Evolutionary conservation across 345 rosid species (phyloP).

Genomic region (Stellera chamaejasme): DNA sequence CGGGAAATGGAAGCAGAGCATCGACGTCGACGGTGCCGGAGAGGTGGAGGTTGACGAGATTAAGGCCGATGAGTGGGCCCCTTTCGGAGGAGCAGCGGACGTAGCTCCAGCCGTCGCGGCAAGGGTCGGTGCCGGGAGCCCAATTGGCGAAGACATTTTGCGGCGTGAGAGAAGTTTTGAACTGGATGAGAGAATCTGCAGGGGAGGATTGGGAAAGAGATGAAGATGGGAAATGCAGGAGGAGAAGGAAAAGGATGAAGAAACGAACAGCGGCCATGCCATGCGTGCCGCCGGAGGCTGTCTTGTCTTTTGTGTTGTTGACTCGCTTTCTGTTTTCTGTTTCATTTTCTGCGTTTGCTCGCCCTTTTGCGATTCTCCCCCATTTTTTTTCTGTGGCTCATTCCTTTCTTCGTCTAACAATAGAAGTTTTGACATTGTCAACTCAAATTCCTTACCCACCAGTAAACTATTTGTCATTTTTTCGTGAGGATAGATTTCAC

Average conservation of each 20-base stretch:
- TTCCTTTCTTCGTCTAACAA: no score
- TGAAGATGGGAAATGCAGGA: background rate
- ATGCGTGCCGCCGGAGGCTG: slow-evolving; percentile 2
- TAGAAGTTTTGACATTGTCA: no score
- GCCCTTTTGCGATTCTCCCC: no score
- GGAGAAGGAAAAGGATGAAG: slow-evolving; percentile 8
- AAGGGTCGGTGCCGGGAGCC: slow-evolving; percentile 44
- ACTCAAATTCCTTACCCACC: no score
- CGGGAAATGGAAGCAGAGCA: slow-evolving; percentile 28
- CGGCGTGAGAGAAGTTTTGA: slow-evolving; percentile 33
- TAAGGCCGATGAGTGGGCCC: slow-evolving; percentile 39
- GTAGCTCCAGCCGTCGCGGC: slow-evolving; percentile 51
- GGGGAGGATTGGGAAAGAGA: slow-evolving; percentile 25
- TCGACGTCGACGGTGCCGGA: slow-evolving; percentile 45
- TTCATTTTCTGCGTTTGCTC: no score
- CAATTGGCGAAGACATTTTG: slow-evolving; percentile 44
- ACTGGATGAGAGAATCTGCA: slow-evolving; percentile 28
- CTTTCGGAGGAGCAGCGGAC: slow-evolving; percentile 36
- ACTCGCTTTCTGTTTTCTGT: no score
- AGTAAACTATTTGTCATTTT: no score
- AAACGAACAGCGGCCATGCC: slow-evolving; percentile 44
- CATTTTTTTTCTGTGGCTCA: no score
- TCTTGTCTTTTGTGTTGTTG: no score
- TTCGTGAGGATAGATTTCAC: no score
- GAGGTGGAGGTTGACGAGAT: slow-evolving; percentile 40